Evolutionary conservation across 2,329 filamentous ascomycete species (phyloP), one percentile per base, ranked within the genome.

Genomic region (Raffaelea arxii): DNA sequence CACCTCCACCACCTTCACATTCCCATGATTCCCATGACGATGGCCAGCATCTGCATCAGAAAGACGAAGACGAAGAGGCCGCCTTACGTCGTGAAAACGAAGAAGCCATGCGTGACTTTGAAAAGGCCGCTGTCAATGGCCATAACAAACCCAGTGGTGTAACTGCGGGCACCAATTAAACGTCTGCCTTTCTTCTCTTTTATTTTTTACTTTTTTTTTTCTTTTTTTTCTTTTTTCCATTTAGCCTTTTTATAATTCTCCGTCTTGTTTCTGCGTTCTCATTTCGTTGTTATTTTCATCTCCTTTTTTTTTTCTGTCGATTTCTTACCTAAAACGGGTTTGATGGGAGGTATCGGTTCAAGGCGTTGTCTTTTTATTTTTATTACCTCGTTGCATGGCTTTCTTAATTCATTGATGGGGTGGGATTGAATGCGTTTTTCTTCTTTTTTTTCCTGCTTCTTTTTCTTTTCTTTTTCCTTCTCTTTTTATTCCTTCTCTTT

Each of bases 21-120:
- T n/a, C n/a, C n/a, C n/a, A n/a, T n/a, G n/a, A n/a, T 49, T 65
- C 63, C 40, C 69, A 74, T 51, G 71, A 76, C 57, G 72, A 74
- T 53, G 67, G 70, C 54, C 71, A 65, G 23, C 58, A 76, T 14
- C 60, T 71, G 57, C 64, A 66, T 37, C 73, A 77, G 59, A 74
- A 76, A 50, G 74, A 77, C 54, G 74, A 77, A 54, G 53, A 52
- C 21, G 48, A 63, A 39, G 62, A 66, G 48, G 58, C 58, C 43
- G 62, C 61, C n/a, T 56, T 66, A 30, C 58, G 62, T 48, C 57
- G 56, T 37, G 60, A 63, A 49, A 66, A 67, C 44, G 65, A 66
- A 56, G 58, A 61, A 55, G 63, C 64, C 12, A 60, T 61, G 60
- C 59, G 61, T 45, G 61, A 59, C 47, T 60, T 60, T 27, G 46